Evolutionary conservation across 1,139 yeast species (phyloP).

Genomic region (Pichia norvegensis): DNA sequence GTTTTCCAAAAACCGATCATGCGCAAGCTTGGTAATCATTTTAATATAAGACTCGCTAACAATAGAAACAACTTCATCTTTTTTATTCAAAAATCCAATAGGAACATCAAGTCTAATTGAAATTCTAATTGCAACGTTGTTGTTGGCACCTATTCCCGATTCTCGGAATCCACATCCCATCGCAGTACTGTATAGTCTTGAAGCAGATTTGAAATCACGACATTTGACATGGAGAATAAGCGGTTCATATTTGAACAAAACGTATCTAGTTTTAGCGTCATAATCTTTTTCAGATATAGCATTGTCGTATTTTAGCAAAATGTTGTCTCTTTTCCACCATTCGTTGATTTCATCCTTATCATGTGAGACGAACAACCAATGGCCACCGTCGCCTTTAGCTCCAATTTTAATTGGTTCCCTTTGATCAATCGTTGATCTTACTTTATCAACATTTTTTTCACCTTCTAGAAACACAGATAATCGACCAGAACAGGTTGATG

Average conservation of each 20-base stretch:
- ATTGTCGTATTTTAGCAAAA: background rate
- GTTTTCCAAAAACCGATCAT: constrained; percentile 59
- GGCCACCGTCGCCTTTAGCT: constrained; percentile 81
- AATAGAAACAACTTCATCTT: constrained; percentile 31
- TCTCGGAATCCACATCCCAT: constrained; percentile 85
- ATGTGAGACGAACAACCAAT: constrained; percentile 80
- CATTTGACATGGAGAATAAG: constrained; percentile 79
- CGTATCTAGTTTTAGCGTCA: constrained; percentile 36
- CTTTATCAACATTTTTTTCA: constrained; percentile 25
- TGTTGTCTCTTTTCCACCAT: constrained; percentile 38
- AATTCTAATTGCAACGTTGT: constrained; percentile 70
- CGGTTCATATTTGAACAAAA: constrained; percentile 76
- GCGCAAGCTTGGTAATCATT: constrained; percentile 42
- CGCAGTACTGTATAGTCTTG: constrained; percentile 56
- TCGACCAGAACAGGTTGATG: constrained; percentile 85
- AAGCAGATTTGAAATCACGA: constrained; percentile 51
- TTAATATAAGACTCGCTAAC: constrained; percentile 45
- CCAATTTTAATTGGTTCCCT: constrained; percentile 39
- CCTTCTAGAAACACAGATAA: constrained; percentile 79
- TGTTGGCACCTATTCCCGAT: constrained; percentile 74
- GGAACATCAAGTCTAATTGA: constrained; percentile 69
- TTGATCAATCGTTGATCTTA: background rate
- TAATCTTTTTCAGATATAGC: background rate
- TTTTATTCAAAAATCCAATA: constrained; percentile 45
- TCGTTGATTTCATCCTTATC: constrained; percentile 39